Base-by-base conservation (phyloP, 2,329 filamentous ascomycete genomes). In the Fusarium chaquense region DNA sequence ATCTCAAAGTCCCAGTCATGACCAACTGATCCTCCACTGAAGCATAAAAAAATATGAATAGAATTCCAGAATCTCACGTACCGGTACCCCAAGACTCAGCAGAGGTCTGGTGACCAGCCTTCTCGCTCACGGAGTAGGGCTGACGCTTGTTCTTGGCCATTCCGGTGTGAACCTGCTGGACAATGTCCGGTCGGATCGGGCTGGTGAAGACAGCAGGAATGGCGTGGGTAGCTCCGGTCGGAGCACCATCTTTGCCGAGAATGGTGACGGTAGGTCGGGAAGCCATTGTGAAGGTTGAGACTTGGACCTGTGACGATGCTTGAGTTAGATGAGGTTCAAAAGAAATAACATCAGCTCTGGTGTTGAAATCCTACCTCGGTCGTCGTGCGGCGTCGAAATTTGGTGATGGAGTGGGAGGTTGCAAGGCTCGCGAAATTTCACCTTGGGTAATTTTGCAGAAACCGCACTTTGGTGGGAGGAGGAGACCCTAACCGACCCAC, bases 81-180 rank as follows among this genome's bases (percentile, higher is more conserved):
- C 93, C 95, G 87, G 95, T 98, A 91, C 95, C 95, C 96, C 96
- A 99, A 77, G 97, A 99, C 90, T 99, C 96, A 83, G 96, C 96
- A 86, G 93, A 97, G 83, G 96, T 99, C 89, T 99, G 96, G 88
- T 99, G 96, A 88, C 96, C 96, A 82, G 96, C 96, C 93, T 99
- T 99, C 92, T 98, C 95, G 91, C 94, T 97, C 89, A 99, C 96
- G 81, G 96, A 90, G 85, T 99, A 99, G 78, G 96, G 94, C 81
- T 99, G 96, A 84, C 96, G 92, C 91, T 97, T 98, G 91, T 99
- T 99, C 93, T 99, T 99, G 83, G 95, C 95, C 89, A 99, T 97
- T 81, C 96, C 96, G 81, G 93, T 97, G 91, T 99, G 96, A 80
- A 98, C 92, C 85, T 94, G 92, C 90, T 98, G 95, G 83, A 99